Base-by-base conservation (phyloP, 768 basidiomycete genomes). In the Leccinellum rugosiceps region DNA sequence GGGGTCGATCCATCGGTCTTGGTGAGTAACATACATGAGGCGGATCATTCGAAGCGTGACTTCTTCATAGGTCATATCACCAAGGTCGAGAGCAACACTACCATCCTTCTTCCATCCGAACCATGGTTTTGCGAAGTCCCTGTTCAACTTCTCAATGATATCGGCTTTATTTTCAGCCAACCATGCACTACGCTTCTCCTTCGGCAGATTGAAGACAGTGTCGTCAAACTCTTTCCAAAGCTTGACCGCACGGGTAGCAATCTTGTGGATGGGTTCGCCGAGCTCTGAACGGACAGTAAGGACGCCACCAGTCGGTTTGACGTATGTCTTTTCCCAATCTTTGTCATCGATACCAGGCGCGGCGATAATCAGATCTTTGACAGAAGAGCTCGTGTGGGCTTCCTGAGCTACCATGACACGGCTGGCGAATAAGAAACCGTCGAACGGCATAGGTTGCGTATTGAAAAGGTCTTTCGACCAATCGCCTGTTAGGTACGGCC, bases 361-460 rank as follows among this genome's bases (percentile, higher is more conserved):
- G 46, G 88, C 90, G 57, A 98, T 88, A 60, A 99, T 98, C 60
- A 99, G 81, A 73, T 98, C 92, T 80, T 98, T 99, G 73, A 99
- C 95, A 7, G 88, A 87, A 3, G 92, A 80, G 64, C 87, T 90
- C 0, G 97, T 98, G 73, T 98, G 96, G 4, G 96, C 94, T 74
- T 99, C 97, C 76, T 94, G 94, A 50, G 97, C 96, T 31, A 98
- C 94, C 96, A 99, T 98, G 71, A 98, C 94, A 54, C 97, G 90
- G 67, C 89, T 91, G 6, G 91, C 97, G 65, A 95, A 97, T 46
- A 99, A 80, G 79, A 96, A 94, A 50, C 96, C 97, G 63, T 98
- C 96, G 77, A 94, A 97, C 2, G 97, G 97, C 97, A 98, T 99
- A 13, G 90, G 88, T 73, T 98, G 93, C 49, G 87, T 79, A 56